These are phyloP conservation scores for Pseudogymnoascus verrucosus DNA, from an alignment of 2,329 filamentous ascomycete species.

Conservation along the genomic window DNA sequence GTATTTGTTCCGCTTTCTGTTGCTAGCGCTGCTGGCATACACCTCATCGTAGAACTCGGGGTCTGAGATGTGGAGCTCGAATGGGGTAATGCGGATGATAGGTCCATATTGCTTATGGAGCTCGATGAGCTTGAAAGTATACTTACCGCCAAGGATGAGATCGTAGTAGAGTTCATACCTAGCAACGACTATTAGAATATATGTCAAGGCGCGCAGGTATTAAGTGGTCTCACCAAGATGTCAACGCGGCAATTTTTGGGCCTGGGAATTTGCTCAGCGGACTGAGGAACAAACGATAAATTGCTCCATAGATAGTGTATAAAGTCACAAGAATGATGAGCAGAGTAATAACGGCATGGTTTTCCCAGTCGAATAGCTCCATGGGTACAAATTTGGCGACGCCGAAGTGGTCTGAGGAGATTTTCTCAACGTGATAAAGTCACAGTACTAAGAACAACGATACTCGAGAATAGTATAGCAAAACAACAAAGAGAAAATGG, in stretches of 20 bases:
- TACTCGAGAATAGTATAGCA: background rate
- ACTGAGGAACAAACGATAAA: slow-evolving; percentile 21
- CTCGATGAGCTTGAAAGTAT: slow-evolving; percentile 34
- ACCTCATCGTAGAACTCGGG: slow-evolving; percentile 19
- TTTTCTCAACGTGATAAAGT: background rate
- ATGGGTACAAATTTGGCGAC: background rate
- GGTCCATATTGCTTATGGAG: slow-evolving; percentile 37
- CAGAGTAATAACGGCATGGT: background rate
- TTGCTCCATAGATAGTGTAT: background rate
- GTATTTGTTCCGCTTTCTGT: slow-evolving; percentile 12
- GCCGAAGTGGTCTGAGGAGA: background rate
- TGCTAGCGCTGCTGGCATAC: slow-evolving; percentile 12
- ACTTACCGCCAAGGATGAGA: slow-evolving; percentile 34
- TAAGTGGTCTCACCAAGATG: slow-evolving; percentile 13
- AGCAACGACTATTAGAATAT: background rate
- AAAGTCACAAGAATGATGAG: background rate
- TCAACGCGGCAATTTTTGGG: slow-evolving; percentile 20
- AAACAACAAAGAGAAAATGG: background rate
- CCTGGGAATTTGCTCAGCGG: slow-evolving; percentile 22
- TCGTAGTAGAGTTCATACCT: slow-evolving; percentile 32
- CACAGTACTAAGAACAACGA: background rate
- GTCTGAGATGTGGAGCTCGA: slow-evolving; percentile 31
- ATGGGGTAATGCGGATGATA: slow-evolving; percentile 29
- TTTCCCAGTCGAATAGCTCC: background rate
- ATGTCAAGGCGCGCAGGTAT: background rate